Conservation (phyloP, 2,329 filamentous ascomycete species). For the Geosmithia morbida region DNA sequence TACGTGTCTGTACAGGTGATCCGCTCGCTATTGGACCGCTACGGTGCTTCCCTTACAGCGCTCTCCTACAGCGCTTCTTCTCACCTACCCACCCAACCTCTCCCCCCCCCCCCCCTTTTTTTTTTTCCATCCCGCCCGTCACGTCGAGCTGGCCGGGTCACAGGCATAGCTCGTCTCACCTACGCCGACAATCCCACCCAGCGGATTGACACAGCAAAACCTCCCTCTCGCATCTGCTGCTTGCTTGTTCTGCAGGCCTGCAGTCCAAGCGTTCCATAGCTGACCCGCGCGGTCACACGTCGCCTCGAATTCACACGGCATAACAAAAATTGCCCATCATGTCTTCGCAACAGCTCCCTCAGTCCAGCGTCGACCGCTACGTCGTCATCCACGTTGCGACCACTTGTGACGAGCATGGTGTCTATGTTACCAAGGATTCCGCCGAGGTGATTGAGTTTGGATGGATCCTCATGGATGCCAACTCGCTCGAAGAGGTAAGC, state of each 20-base stretch:
- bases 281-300: neutral
- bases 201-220: conserved; percentile 1
- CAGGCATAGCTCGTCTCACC: conserved; percentile 16
- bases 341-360: conserved; percentile 28
- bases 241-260: conserved; percentile 1
- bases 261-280: neutral
- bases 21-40: too few species aligned
- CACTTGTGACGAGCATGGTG: conserved; percentile 96
- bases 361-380: conserved; percentile 80
- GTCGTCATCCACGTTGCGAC: conserved; percentile 97
- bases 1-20: neutral
- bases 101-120: neutral
- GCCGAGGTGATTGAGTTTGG: conserved; percentile 98
- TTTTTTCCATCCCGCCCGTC: neutral
- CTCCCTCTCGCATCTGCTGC: conserved; percentile 2
- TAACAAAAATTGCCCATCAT: conserved; percentile 7
- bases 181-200: conserved; percentile 2
- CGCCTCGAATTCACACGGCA: conserved; percentile 4
- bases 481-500: conserved; percentile 81
- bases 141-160: conserved; percentile 19
- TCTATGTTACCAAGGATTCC: conserved; percentile 98
- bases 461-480: conserved; percentile 90
- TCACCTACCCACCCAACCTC: neutral
- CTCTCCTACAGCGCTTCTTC: neutral
- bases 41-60: neutral